A percentile compares a stretch with the other conserved stretches of the same genome.
Conservation (phyloP, 1,284 basidiomycete species). For the Cryptococcus hybrid region DNA sequence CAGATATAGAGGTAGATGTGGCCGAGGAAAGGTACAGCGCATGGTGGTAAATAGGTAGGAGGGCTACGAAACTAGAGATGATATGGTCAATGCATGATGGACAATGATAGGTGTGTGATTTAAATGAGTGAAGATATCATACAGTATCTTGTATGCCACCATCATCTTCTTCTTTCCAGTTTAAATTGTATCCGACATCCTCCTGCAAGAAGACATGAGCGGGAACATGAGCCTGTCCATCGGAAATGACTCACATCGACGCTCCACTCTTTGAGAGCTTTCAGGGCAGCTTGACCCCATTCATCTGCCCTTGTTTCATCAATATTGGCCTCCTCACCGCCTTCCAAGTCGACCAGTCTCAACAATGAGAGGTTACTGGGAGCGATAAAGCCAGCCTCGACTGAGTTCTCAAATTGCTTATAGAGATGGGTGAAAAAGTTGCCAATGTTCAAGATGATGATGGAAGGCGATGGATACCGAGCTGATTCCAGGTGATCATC, state of each 20-base stretch:
- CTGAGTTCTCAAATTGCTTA: slow-evolving; percentile 64
- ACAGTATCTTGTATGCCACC: neutral
- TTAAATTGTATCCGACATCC: slow-evolving; percentile 39
- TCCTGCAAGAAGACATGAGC: slow-evolving; percentile 10
- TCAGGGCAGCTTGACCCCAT: slow-evolving; percentile 71
- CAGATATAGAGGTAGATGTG: too few relatives aligned
- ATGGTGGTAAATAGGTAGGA: slow-evolving; percentile 36
- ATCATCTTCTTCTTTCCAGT: slow-evolving; percentile 20
- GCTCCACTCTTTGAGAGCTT: slow-evolving; percentile 65
- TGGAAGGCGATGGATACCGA: slow-evolving; percentile 77
- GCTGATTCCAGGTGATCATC: slow-evolving; percentile 75
- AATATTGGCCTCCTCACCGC: slow-evolving; percentile 56
- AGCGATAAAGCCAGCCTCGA: slow-evolving; percentile 72
- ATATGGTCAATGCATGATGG: slow-evolving; percentile 8
- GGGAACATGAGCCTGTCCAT: neutral
- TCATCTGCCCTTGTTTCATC: slow-evolving; percentile 56
- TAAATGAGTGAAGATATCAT: neutral
- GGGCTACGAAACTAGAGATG: neutral
- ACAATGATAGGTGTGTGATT: neutral
- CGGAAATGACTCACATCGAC: slow-evolving; percentile 31
- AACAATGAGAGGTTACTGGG: slow-evolving; percentile 61
- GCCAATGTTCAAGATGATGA: slow-evolving; percentile 74
- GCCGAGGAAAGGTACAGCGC: slow-evolving; percentile 5
- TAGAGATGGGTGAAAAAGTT: slow-evolving; percentile 78
- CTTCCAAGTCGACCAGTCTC: slow-evolving; percentile 69